A percentile compares a stretch with the other conserved stretches of the same genome.
These are phyloP conservation scores for Verbascum thapsus DNA, from an alignment of 257 asterid genomes.

Conservation along the genomic window DNA sequence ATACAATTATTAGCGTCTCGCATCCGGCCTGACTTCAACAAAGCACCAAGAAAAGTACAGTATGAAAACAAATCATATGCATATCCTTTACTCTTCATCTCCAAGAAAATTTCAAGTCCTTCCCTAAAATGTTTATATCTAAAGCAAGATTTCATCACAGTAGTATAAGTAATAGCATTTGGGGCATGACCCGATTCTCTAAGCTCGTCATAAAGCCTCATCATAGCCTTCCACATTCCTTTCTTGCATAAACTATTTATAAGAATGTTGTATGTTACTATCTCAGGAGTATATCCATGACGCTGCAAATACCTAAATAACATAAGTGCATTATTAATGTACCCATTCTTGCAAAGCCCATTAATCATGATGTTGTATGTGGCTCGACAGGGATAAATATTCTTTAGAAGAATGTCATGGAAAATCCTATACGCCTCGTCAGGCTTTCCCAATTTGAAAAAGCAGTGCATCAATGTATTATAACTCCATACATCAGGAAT, in stretches of 20 bases:
- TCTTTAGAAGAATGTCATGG: slow-evolving; percentile 52
- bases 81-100: slow-evolving; percentile 85
- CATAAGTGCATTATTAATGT: slow-evolving; percentile 54
- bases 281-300: slow-evolving; percentile 57
- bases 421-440: slow-evolving; percentile 71
- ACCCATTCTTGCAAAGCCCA: slow-evolving; percentile 79
- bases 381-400: slow-evolving; percentile 50
- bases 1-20: slow-evolving; percentile 52
- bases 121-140: slow-evolving; percentile 46
- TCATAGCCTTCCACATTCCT: slow-evolving; percentile 51
- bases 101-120: slow-evolving; percentile 64
- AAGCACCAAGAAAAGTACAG: slow-evolving; percentile 73
- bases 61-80: slow-evolving; percentile 72
- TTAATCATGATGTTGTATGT: slow-evolving; percentile 71
- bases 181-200: slow-evolving; percentile 54
- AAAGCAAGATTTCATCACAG: slow-evolving; percentile 71
- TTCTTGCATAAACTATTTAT: slow-evolving; percentile 60
- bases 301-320: slow-evolving; percentile 58
- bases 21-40: slow-evolving; percentile 56
- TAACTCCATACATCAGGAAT: slow-evolving; percentile 83
- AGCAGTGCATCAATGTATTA: slow-evolving; percentile 80
- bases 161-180: slow-evolving; percentile 84
- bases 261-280: slow-evolving; percentile 80
- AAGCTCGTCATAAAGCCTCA: slow-evolving; percentile 65
- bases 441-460: slow-evolving; percentile 61